Base-by-base conservation (phyloP, 1,139 yeast species). In the Yamadazyma membranifaciens region DNA sequence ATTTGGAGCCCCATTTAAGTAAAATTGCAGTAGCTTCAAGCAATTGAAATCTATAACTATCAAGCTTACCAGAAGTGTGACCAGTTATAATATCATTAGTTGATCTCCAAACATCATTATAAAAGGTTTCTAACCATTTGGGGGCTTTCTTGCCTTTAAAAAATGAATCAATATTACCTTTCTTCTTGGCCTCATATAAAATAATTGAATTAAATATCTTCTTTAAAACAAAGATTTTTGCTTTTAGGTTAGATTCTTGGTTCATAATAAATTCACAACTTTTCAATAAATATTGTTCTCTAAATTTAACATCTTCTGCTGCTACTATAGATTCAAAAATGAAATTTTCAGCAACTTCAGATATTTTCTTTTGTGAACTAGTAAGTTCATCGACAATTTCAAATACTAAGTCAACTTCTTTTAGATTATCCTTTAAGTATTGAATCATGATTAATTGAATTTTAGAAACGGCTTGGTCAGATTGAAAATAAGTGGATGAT, bases 21-120 rank as follows among this genome's bases (percentile, higher is more conserved):
- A 92, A 64, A 39, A 86, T 65, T 0, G 96, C 82, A 0, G 98
- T 85, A 58, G 88, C 64, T 51, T 91, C 96, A 32, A 94, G 69
- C 12, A 92, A 68, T 45, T 87, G 94, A 47, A 86, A 79, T 44
- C 95, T 70, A 60, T 81, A 85, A 33, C 78, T 73, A 54, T 92
- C 98, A 52, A 83, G 73, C 5, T 82, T 71, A 3, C 92, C 95
- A 0, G 88, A 76, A 9, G 80, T 73, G 39, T 78, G 83, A 41
- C 75, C 79, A 2, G 78, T 68, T 24, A 77, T 66, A 25, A 77
- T 67, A 37, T 78, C 79, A 42, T 75, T 70, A 0, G 76, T 69
- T 0, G 84, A 76, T 50, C 78, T 73, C 98, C 98, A 92, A 11
- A 92, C 71, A 43, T 78, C 78, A 10, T 72, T 69, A 46, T 80